A percentile compares a stretch with the other conserved stretches of the same genome.
phyloP scores from a whole-genome alignment of 164 flowering plant genomes.

The Vitis cinerea region DNA sequence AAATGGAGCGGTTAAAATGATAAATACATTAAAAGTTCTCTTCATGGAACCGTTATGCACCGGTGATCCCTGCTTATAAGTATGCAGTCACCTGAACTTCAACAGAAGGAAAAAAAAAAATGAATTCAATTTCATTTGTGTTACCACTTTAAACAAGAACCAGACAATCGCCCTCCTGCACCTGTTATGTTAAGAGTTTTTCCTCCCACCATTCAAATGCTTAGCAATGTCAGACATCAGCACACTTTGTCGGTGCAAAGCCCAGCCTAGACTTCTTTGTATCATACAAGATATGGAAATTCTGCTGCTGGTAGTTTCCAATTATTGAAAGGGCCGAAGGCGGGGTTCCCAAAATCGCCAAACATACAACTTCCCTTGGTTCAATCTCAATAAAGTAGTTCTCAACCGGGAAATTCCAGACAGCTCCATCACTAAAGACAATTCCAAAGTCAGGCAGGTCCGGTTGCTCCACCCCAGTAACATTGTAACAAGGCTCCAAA shows the following conservation, averaged over 20 bases:
- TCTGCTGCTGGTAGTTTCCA: slow-evolving; percentile 98
- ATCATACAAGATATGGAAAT: slow-evolving; percentile 86
- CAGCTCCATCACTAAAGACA: slow-evolving; percentile 69
- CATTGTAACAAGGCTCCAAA: slow-evolving; percentile 82
- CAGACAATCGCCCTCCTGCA: slow-evolving; percentile 10
- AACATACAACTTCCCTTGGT: slow-evolving; percentile 66
- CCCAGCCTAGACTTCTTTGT: slow-evolving; percentile 86
- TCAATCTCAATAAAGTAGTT: slow-evolving; percentile 77
- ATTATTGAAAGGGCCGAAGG: slow-evolving; percentile 69
- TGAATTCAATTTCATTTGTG: slow-evolving; percentile 25
- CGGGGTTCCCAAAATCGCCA: slow-evolving; percentile 78
- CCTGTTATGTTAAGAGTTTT: slow-evolving; percentile 24
- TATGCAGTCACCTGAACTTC: neutral
- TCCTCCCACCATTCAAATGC: slow-evolving; percentile 2
- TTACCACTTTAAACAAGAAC: slow-evolving; percentile 10
- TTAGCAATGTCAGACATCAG: slow-evolving; percentile 43
- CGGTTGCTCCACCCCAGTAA: slow-evolving; percentile 59
- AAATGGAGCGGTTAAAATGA: neutral
- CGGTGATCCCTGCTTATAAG: neutral
- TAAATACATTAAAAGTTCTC: neutral
- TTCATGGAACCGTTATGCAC: neutral
- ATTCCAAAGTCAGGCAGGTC: slow-evolving; percentile 78
- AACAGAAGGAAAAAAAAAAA: slow-evolving; percentile 6
- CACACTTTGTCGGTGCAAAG: slow-evolving; percentile 76
- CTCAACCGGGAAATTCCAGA: slow-evolving; percentile 87